Evolutionary conservation across 805 yeast genomes (phyloP).

Genomic region (Hanseniaspora valbyensis): DNA sequence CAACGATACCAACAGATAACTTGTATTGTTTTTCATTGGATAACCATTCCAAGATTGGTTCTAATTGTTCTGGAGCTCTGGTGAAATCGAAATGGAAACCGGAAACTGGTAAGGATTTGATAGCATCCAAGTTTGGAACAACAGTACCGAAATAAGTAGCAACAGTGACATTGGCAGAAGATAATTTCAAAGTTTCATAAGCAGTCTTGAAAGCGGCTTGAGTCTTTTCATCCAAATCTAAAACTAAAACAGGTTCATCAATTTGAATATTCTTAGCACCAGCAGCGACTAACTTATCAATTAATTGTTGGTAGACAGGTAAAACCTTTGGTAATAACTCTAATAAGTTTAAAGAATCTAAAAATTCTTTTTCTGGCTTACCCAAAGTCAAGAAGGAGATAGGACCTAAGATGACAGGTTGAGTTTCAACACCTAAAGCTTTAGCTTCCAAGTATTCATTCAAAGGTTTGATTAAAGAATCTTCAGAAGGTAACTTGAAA

Average conservation of each 20-base stretch:
- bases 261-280: constrained; percentile 94
- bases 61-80: constrained; percentile 93
- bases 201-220: constrained; percentile 84
- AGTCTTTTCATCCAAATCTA: constrained; percentile 77
- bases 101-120: constrained; percentile 82
- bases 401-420: constrained; percentile 96
- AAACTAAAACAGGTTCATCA: constrained; percentile 93
- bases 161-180: constrained; percentile 50
- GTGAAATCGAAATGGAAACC: constrained; percentile 95
- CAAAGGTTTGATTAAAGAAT: constrained; percentile 57
- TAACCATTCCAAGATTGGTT: constrained; percentile 60
- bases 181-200: constrained; percentile 43
- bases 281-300: constrained; percentile 77
- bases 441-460: constrained; percentile 97
- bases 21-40: constrained; percentile 47
- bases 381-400: constrained; percentile 90
- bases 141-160: constrained; percentile 97
- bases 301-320: constrained; percentile 86
- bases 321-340: constrained; percentile 75
- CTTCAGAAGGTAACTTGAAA: constrained; percentile 85
- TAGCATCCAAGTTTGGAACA: constrained; percentile 85
- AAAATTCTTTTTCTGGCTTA: constrained; percentile 96
- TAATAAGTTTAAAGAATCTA: constrained; percentile 79
- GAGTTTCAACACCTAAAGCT: constrained; percentile 87
- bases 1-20: constrained; percentile 92